Conservation (phyloP, 176 grass and related monocot species). For the Rhynchospora pubera region DNA sequence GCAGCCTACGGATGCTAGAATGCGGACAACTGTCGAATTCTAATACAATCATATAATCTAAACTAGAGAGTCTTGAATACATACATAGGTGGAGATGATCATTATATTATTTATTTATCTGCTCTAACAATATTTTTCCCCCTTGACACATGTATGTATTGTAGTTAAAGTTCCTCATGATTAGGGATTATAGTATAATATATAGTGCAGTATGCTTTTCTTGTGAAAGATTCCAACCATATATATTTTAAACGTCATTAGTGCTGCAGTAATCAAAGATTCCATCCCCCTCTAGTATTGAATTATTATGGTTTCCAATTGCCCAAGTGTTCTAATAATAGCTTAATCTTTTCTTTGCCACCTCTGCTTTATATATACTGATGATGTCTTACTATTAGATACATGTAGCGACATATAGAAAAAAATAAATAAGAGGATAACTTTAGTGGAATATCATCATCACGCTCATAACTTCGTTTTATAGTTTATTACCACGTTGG, state of each 20-base stretch:
- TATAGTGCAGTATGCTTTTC: slow-evolving; percentile 3
- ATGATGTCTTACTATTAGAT: slow-evolving; percentile 18
- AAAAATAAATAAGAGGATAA: slow-evolving; percentile 6
- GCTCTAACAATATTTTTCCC: neutral
- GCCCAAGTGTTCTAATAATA: slow-evolving; percentile 14
- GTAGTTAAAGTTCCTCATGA: slow-evolving; percentile 17
- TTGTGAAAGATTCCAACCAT: slow-evolving; percentile 4
- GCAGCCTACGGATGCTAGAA: neutral
- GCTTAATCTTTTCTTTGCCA: slow-evolving; percentile 8
- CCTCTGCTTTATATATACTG: slow-evolving; percentile 9
- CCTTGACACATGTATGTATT: slow-evolving; percentile 13
- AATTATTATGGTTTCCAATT: slow-evolving; percentile 23
- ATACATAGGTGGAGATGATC: neutral
- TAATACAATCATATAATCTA: slow-evolving; percentile 10
- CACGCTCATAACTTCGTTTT: neutral
- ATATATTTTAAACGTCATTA: slow-evolving; percentile 5
- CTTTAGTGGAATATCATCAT: slow-evolving; percentile 15
- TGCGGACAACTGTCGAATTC: slow-evolving; percentile 4
- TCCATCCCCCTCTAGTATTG: slow-evolving; percentile 11
- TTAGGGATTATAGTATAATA: slow-evolving; percentile 19
- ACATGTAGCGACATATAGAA: neutral
- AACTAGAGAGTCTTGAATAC: neutral
- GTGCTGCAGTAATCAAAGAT: slow-evolving; percentile 22
- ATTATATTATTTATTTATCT: slow-evolving; percentile 11
- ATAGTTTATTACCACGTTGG: neutral